These are phyloP conservation scores for Bothriochloa decipiens DNA, from an alignment of 176 grass and related monocot genomes.

Conservation along the genomic window DNA sequence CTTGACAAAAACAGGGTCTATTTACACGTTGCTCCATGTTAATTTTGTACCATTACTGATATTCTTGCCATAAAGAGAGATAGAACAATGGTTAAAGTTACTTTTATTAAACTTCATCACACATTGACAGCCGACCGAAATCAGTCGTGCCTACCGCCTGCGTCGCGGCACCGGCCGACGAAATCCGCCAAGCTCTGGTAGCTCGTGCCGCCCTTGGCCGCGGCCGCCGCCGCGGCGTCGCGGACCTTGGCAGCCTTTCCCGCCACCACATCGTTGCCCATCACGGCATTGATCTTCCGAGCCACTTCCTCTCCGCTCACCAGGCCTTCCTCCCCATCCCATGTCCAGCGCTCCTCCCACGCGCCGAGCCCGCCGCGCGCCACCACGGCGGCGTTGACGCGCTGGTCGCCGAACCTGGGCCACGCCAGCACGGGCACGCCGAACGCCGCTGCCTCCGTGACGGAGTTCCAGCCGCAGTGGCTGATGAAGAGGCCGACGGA, in stretches of 20 bases:
- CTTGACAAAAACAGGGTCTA: no score
- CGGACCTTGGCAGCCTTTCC: constrained; percentile 30
- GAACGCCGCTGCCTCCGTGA: constrained; percentile 48
- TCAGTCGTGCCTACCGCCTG: no score
- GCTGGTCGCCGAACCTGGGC: constrained; percentile 60
- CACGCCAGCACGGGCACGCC: constrained; percentile 64
- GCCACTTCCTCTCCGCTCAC: constrained; percentile 37
- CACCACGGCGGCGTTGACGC: constrained; percentile 57
- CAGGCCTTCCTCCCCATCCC: constrained; percentile 54
- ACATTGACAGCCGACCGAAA: no score
- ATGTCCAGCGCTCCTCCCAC: constrained; percentile 67
- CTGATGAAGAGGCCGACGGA: constrained; percentile 60
- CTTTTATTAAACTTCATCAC: no score
- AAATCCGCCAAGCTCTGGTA: constrained; percentile 40
- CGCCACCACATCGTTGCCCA: constrained; percentile 18
- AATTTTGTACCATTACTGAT: no score
- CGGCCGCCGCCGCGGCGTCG: constrained; percentile 27
- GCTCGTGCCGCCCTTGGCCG: constrained; percentile 37
- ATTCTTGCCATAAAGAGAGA: no score
- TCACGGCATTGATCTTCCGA: constrained; percentile 35
- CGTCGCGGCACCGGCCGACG: constrained; percentile 25
- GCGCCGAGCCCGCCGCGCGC: constrained; percentile 35
- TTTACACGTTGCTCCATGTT: no score
- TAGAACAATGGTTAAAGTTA: no score
- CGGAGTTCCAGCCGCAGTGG: constrained; percentile 78